Evolutionary conservation across 2,329 filamentous ascomycete genomes (phyloP).

Genomic region (Pseudocercospora macadamiae): DNA sequence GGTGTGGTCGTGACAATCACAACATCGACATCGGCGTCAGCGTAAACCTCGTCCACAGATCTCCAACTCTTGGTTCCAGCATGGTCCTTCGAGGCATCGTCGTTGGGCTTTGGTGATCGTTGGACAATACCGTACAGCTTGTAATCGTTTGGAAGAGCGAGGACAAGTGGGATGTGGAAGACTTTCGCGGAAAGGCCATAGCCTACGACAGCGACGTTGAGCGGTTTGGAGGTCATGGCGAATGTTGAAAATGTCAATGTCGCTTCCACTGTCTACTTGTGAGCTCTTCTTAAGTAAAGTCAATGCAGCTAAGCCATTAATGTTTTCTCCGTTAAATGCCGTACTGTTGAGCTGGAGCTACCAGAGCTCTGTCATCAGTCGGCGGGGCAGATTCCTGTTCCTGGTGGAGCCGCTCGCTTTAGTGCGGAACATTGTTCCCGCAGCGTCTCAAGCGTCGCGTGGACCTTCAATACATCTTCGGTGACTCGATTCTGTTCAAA

Average conservation of each 20-base stretch:
- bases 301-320: slow-evolving; percentile 10
- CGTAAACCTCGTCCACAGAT: slow-evolving; percentile 63
- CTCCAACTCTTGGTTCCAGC: slow-evolving; percentile 67
- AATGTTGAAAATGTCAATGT: background rate
- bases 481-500: background rate
- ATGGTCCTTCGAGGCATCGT: slow-evolving; percentile 71
- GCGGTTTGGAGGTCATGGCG: slow-evolving; percentile 37
- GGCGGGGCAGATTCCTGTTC: slow-evolving; percentile 27
- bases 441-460: slow-evolving; percentile 9
- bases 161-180: slow-evolving; percentile 82
- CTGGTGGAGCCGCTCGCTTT: slow-evolving; percentile 6
- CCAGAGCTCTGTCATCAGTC: slow-evolving; percentile 3
- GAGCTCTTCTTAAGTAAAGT: background rate
- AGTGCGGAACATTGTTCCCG: background rate
- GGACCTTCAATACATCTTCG: slow-evolving; percentile 12
- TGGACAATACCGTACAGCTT: slow-evolving; percentile 76
- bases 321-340: slow-evolving; percentile 14
- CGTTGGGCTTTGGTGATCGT: slow-evolving; percentile 64
- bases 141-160: slow-evolving; percentile 61
- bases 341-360: slow-evolving; percentile 12
- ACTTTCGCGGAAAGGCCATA: slow-evolving; percentile 71
- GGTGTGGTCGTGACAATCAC: slow-evolving; percentile 74
- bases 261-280: background rate
- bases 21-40: slow-evolving; percentile 68
- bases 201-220: slow-evolving; percentile 62